Evolutionary conservation across 2,329 filamentous ascomycete genomes (phyloP).

Genomic region (Alternaria brassicicola): DNA sequence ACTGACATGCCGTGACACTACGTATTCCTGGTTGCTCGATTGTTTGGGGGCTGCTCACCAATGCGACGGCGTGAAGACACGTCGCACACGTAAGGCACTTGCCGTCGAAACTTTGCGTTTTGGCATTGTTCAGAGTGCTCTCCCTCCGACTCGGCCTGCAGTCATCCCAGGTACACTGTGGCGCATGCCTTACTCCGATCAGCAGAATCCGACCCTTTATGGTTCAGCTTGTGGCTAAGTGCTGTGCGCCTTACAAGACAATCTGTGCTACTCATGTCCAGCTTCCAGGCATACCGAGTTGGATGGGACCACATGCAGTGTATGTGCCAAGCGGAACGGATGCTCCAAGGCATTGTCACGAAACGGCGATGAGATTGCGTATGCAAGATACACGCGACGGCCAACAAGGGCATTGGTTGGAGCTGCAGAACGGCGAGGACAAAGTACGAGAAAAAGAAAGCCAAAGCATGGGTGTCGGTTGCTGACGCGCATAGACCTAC

Average conservation of each 20-base stretch:
- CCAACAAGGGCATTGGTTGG: background rate
- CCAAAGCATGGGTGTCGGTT: background rate
- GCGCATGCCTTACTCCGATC: background rate
- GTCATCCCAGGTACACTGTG: background rate
- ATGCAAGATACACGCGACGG: background rate
- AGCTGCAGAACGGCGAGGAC: background rate
- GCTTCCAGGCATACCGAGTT: background rate
- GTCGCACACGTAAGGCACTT: background rate
- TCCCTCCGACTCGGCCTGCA: background rate
- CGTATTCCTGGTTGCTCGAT: background rate
- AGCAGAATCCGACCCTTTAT: background rate
- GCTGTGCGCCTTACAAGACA: background rate
- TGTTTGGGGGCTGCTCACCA: background rate
- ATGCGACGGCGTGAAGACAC: background rate
- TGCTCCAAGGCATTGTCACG: background rate
- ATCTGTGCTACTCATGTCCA: background rate
- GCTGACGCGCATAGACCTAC: background rate
- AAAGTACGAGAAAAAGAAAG: background rate
- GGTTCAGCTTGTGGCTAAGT: conserved; percentile 2
- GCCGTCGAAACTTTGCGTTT: background rate
- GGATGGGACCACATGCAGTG: background rate
- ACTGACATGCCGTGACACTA: background rate
- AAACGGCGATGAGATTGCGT: background rate
- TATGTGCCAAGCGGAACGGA: background rate
- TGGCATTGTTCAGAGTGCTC: background rate